phyloP scores from a whole-genome alignment of 2,329 filamentous ascomycete genomes.

The Exophiala mesophila region DNA sequence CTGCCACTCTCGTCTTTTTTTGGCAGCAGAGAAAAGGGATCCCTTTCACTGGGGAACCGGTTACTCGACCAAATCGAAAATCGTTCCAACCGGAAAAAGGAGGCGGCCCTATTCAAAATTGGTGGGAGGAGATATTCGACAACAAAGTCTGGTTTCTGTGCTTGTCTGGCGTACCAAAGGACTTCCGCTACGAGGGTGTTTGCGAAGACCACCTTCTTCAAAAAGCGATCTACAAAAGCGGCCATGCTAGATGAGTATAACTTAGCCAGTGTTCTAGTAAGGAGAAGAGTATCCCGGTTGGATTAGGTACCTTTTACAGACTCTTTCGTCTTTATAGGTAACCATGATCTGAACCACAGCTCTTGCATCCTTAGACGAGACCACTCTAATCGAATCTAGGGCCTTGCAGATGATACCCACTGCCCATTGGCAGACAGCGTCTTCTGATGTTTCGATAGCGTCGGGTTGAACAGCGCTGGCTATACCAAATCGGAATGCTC shows the following conservation, averaged over 20 bases:
- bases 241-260: not conserved
- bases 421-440: no score
- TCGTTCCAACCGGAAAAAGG: conserved; percentile 1
- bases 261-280: conserved; percentile 3
- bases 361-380: no score
- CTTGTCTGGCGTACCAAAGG: not conserved
- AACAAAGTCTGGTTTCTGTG: not conserved
- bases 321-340: no score
- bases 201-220: not conserved
- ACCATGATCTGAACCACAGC: no score
- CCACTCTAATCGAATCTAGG: no score
- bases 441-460: no score
- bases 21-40: conserved; percentile 1
- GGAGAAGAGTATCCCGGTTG: no score
- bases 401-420: no score
- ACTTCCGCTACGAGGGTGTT: conserved; percentile 2
- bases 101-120: conserved; percentile 4
- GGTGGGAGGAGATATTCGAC: conserved; percentile 1
- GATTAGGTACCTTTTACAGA: no score
- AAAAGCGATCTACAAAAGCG: conserved; percentile 4
- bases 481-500: conserved; percentile 6
- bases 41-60: not conserved
- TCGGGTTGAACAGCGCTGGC: no score
- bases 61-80: not conserved
- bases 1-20: not conserved